Evolutionary conservation across 306 rosid genomes (phyloP), one percentile per base, ranked within the genome.

Genomic region (Cucurbita moschata): DNA sequence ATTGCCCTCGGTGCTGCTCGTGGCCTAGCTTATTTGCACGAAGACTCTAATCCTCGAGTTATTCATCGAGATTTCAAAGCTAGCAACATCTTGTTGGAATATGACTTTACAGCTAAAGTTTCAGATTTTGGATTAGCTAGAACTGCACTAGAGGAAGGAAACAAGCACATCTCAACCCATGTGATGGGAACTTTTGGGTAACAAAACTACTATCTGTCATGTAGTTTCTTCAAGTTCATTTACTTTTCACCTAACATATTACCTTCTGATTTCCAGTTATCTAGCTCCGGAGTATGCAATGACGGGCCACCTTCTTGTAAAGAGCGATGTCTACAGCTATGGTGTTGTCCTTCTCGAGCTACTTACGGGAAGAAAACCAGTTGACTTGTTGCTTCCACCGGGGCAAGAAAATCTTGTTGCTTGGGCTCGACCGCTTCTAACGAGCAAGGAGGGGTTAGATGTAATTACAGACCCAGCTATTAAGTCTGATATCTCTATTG

Each of bases 131-230:
- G 99, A 80, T 82, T 94, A 83, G 99, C 99, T 69, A 87, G 96
- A 85, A 79, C 96, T 9, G 99, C 99, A 52, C 67, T 91, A 40
- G 97, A 87, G 23, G 96, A 89, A 80, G 96, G 92, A 62, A 85
- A 86, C 82, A 88, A 86, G 81, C 99, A 94, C 73, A 94, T 94
- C 81, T 94, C 99, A 54, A 91, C 99, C 7, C 99, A 94, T 78
- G 97, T 94, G 62, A 94, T 94, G 99, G 99, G 99, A 74, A 94
- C 99, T 71, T 91, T 94, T 62, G 99, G 99, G 99, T 94, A 86
- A 80, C 16, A 35, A 42, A 5, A 43, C 55, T 44, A 5, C 14
- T 54, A 4, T 38, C 38, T 42, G 6, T 18, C 51, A 18, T 26
- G 53, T 21, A 62, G 58, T 38, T 57, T 9, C 51, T 53, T 39